Percentiles rank a stretch among this genome's conserved stretches.
phyloP scores from a whole-genome alignment of 2,329 filamentous ascomycete genomes.

The Sporothrix phasma region DNA sequence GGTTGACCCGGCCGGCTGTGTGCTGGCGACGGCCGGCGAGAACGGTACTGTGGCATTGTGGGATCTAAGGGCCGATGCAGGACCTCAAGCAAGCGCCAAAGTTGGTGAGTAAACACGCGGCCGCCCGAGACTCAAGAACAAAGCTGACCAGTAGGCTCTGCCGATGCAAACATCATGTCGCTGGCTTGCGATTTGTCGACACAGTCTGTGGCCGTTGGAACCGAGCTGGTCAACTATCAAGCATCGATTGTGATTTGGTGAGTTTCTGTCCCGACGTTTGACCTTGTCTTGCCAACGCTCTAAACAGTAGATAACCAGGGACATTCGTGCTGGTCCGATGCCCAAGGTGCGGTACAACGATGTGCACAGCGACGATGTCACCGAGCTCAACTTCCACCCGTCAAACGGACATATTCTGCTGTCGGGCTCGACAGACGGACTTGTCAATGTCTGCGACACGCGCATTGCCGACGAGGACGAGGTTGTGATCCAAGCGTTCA shows the following conservation, averaged over 20 bases:
- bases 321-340: conserved; percentile 40
- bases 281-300: conserved; percentile 15
- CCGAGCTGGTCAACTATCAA: conserved; percentile 57
- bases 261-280: conserved; percentile 11
- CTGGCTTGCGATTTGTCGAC: conserved; percentile 49
- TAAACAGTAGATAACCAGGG: conserved; percentile 35
- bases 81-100: conserved; percentile 34
- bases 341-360: conserved; percentile 49
- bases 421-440: conserved; percentile 69
- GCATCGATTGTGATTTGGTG: conserved; percentile 54
- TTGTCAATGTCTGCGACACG: conserved; percentile 68
- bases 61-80: conserved; percentile 46
- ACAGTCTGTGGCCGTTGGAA: conserved; percentile 59
- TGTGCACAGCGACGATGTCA: conserved; percentile 59
- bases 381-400: conserved; percentile 55
- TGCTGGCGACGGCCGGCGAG: conserved; percentile 60
- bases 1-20: conserved; percentile 40
- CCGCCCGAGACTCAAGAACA: not conserved
- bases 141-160: conserved; percentile 16
- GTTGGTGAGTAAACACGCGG: conserved; percentile 23
- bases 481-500: conserved; percentile 66
- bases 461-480: conserved; percentile 65
- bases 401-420: conserved; percentile 51
- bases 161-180: conserved; percentile 41
- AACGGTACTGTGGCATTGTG: conserved; percentile 58